Conservation (phyloP, 306 rosid species). For the Fagus sylvatica region DNA sequence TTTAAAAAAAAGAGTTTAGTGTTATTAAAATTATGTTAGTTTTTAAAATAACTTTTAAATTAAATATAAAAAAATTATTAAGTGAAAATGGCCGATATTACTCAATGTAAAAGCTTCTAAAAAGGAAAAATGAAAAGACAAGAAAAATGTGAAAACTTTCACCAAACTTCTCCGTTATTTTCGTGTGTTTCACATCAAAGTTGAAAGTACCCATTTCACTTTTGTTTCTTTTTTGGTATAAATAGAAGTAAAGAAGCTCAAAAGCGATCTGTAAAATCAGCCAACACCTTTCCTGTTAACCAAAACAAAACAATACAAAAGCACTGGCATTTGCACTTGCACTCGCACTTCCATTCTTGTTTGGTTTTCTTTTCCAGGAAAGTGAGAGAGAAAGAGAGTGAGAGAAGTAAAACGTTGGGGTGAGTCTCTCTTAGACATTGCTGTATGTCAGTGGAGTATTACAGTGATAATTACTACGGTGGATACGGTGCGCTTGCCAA, state of each 20-base stretch:
- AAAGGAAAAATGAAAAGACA: too few relatives aligned
- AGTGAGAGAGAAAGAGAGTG: constrained; percentile 12
- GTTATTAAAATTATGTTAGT: too few relatives aligned
- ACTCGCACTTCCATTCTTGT: not conserved
- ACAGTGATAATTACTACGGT: constrained; percentile 53
- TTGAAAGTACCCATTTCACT: not conserved
- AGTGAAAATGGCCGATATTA: too few relatives aligned
- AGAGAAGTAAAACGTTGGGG: not conserved
- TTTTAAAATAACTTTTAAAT: too few relatives aligned
- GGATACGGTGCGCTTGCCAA: constrained; percentile 67
- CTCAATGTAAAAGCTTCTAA: too few relatives aligned
- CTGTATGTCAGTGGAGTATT: constrained; percentile 82
- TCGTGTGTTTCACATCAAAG: not conserved
- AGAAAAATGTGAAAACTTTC: not conserved
- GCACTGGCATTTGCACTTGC: not conserved
- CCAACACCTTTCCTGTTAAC: too few relatives aligned
- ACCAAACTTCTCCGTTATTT: not conserved
- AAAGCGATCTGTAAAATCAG: not conserved
- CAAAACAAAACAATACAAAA: not conserved
- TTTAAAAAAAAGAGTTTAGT: too few relatives aligned
- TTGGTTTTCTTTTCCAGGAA: not conserved
- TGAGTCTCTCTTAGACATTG: constrained; percentile 13
- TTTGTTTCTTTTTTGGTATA: not conserved
- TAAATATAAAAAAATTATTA: too few relatives aligned
- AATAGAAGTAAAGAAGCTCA: not conserved